Percentiles rank a stretch among this genome's conserved stretches.
Conservation (phyloP, 495 filamentous ascomycete genomes). For the Zalerion maritima region DNA sequence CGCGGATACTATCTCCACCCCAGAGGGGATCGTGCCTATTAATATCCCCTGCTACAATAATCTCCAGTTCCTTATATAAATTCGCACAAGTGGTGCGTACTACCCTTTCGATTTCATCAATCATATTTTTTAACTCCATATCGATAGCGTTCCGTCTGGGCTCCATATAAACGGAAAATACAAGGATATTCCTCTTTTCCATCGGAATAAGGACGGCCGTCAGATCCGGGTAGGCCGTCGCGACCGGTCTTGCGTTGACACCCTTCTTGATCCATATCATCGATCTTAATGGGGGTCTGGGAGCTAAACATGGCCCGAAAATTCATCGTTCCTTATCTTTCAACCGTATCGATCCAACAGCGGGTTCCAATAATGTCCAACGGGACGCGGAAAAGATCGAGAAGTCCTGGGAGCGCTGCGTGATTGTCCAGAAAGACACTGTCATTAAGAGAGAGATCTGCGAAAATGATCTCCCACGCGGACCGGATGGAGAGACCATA, state of each 20-base stretch:
- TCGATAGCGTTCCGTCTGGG: conserved; percentile 4
- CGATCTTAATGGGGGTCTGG: neutral
- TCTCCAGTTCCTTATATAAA: no score
- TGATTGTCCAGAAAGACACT: conserved; percentile 1
- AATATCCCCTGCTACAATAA: conserved; percentile 21
- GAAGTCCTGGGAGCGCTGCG: conserved; percentile 5
- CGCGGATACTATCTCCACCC: conserved; percentile 21
- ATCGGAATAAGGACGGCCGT: conserved; percentile 14
- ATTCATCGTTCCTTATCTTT: no score
- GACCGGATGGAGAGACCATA: neutral
- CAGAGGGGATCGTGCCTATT: conserved; percentile 23
- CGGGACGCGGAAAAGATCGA: no score
- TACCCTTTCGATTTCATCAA: no score
- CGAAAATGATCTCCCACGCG: conserved; percentile 1
- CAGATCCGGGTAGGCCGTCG: conserved; percentile 14
- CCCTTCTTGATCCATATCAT: conserved; percentile 20
- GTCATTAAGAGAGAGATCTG: conserved; percentile 5
- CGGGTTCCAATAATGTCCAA: no score
- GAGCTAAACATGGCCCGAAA: no score
- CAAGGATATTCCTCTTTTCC: conserved; percentile 10
- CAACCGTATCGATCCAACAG: no score
- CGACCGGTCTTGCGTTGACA: conserved; percentile 14
- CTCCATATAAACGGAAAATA: conserved; percentile 6
- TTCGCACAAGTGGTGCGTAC: no score
- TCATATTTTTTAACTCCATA: conserved; percentile 13